Percentiles rank a stretch among this genome's conserved stretches.
phyloP scores from a whole-genome alignment of 495 filamentous ascomycete species.

The Penicillium soppii region DNA sequence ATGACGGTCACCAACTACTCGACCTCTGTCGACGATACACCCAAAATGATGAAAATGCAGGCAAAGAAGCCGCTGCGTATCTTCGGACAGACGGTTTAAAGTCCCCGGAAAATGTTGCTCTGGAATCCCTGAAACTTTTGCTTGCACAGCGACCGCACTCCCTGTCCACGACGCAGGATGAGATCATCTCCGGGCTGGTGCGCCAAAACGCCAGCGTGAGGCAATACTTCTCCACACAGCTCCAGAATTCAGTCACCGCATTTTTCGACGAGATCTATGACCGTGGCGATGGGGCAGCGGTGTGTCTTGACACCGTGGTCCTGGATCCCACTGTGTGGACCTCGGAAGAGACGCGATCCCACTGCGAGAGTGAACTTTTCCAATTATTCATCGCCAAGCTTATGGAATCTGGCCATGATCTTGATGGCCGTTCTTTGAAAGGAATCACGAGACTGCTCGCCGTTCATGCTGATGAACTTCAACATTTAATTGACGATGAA shows the following conservation, averaged over 20 bases:
- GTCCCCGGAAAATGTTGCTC: constrained; percentile 50
- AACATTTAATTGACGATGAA: constrained; percentile 70
- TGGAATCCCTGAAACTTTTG: constrained; percentile 56
- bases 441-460: constrained; percentile 62
- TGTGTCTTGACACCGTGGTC: constrained; percentile 55
- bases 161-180: constrained; percentile 48
- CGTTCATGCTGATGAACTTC: constrained; percentile 57
- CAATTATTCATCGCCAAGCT: constrained; percentile 64
- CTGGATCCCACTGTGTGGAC: constrained; percentile 60
- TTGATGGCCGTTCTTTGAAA: constrained; percentile 59
- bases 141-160: constrained; percentile 41
- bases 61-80: constrained; percentile 55
- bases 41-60: constrained; percentile 52
- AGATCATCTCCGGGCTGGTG: constrained; percentile 60
- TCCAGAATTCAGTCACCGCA: constrained; percentile 50
- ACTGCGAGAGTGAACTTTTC: constrained; percentile 61
- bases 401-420: constrained; percentile 59
- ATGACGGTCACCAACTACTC: constrained; percentile 47
- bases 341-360: constrained; percentile 44
- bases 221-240: constrained; percentile 48
- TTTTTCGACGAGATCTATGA: constrained; percentile 59
- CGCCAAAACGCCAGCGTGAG: constrained; percentile 55
- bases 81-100: constrained; percentile 53
- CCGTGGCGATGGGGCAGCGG: constrained; percentile 60
- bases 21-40: constrained; percentile 55